Conservation (phyloP, 1,284 basidiomycete species). For the Leccinum proliferum region DNA sequence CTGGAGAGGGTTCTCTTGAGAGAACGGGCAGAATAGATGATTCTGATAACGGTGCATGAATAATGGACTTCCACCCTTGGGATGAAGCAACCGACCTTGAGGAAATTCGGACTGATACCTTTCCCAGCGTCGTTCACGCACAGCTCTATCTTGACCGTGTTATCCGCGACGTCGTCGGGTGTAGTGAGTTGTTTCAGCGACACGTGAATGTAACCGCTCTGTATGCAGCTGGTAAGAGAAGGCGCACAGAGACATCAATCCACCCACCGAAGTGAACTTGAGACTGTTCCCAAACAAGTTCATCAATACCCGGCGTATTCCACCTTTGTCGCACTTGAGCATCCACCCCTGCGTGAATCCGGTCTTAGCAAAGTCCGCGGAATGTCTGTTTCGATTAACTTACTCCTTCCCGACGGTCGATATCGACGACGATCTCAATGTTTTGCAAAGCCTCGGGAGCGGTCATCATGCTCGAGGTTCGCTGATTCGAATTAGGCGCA, state of each 20-base stretch:
- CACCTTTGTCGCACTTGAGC: slow-evolving; percentile 87
- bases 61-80: slow-evolving; percentile 2
- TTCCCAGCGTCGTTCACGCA: slow-evolving; percentile 90
- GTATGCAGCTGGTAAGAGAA: slow-evolving; percentile 14
- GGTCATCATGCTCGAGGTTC: slow-evolving; percentile 31
- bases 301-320: slow-evolving; percentile 90
- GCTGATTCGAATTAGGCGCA: slow-evolving; percentile 58
- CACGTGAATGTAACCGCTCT: slow-evolving; percentile 88
- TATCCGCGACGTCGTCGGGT: slow-evolving; percentile 42
- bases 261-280: slow-evolving; percentile 78
- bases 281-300: slow-evolving; percentile 94
- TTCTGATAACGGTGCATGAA: slow-evolving; percentile 46
- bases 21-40: slow-evolving; percentile 96
- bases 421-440: slow-evolving; percentile 88
- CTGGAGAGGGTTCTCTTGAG: slow-evolving; percentile 88
- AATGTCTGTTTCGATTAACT: slow-evolving; percentile 17
- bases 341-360: slow-evolving; percentile 66
- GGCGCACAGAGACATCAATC: slow-evolving; percentile 1
- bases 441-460: slow-evolving; percentile 35
- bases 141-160: slow-evolving; percentile 76
- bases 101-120: slow-evolving; percentile 84
- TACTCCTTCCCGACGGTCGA: slow-evolving; percentile 68
- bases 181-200: slow-evolving; percentile 71
- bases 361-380: slow-evolving; percentile 6
- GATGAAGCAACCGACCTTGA: slow-evolving; percentile 50